These are phyloP conservation scores for Eutrema japonicum DNA, from an alignment of 345 rosid species.

Conservation along the genomic window DNA sequence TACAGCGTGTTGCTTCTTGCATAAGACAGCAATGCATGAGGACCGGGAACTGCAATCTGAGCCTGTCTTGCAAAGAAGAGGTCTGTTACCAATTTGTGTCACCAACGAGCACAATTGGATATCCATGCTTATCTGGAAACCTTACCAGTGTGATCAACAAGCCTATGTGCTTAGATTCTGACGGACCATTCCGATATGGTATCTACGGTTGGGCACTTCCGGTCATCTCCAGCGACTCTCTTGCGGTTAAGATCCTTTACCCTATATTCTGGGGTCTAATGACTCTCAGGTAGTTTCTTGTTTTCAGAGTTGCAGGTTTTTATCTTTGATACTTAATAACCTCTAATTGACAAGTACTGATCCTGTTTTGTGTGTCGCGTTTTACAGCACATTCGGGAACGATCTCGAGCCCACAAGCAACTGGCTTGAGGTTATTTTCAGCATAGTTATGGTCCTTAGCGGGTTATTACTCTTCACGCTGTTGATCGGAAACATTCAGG, in stretches of 20 bases:
- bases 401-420: constrained; percentile 83
- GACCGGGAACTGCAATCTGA: constrained; percentile 50
- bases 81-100: constrained; percentile 57
- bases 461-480: constrained; percentile 86
- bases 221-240: constrained; percentile 80
- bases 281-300: constrained; percentile 70
- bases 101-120: constrained; percentile 42
- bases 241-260: constrained; percentile 76
- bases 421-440: constrained; percentile 76
- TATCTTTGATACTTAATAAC: constrained; percentile 8
- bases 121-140: constrained; percentile 59
- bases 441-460: constrained; percentile 73
- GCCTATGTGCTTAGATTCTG: constrained; percentile 67
- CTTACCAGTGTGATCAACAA: constrained; percentile 46
- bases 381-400: constrained; percentile 78
- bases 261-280: constrained; percentile 94
- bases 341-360: neutral
- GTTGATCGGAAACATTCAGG: constrained; percentile 89
- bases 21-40: constrained; percentile 66
- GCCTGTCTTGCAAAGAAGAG: constrained; percentile 70
- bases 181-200: constrained; percentile 73
- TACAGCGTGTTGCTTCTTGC: constrained; percentile 80
- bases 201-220: constrained; percentile 82
- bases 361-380: neutral
- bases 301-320: neutral